phyloP scores from a whole-genome alignment of 169 alveolate species.

The Plasmodium knowlesi region DNA sequence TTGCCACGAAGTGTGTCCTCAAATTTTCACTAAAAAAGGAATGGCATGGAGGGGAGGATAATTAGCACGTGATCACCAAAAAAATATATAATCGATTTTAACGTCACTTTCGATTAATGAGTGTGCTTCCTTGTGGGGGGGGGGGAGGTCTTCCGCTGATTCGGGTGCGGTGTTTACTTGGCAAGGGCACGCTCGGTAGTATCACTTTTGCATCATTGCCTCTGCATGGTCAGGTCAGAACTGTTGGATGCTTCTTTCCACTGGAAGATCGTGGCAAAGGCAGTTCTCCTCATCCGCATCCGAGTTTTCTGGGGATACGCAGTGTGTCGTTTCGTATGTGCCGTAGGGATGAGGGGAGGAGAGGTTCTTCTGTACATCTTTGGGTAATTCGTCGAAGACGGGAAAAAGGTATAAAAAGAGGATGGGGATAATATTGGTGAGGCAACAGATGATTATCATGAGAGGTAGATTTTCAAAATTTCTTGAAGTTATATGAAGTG shows the following conservation, averaged over 20 bases:
- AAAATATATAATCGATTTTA: background rate
- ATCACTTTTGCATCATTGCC: background rate
- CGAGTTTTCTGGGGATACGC: background rate
- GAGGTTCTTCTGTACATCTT: background rate
- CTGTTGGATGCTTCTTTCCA: background rate
- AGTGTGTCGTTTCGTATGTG: background rate
- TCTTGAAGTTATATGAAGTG: constrained; percentile 80
- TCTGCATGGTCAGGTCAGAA: background rate
- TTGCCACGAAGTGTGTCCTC: background rate
- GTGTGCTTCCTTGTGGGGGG: background rate
- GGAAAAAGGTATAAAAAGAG: constrained; percentile 13
- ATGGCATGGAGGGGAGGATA: background rate
- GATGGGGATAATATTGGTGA: constrained; percentile 52
- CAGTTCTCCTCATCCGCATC: background rate
- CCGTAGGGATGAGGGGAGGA: background rate
- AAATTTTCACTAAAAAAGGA: background rate
- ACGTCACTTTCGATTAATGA: background rate
- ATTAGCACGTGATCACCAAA: background rate
- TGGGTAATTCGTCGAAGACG: background rate
- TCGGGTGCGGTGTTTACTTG: background rate
- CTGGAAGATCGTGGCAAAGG: background rate
- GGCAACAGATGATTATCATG: constrained; percentile 49
- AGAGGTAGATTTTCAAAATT: constrained; percentile 78
- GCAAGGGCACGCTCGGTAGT: background rate
- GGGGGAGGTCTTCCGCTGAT: background rate